Evolutionary conservation across 1,284 basidiomycete species (phyloP), one percentile per base, ranked within the genome.

Genomic region (Cutaneotrichosporon mucoides): DNA sequence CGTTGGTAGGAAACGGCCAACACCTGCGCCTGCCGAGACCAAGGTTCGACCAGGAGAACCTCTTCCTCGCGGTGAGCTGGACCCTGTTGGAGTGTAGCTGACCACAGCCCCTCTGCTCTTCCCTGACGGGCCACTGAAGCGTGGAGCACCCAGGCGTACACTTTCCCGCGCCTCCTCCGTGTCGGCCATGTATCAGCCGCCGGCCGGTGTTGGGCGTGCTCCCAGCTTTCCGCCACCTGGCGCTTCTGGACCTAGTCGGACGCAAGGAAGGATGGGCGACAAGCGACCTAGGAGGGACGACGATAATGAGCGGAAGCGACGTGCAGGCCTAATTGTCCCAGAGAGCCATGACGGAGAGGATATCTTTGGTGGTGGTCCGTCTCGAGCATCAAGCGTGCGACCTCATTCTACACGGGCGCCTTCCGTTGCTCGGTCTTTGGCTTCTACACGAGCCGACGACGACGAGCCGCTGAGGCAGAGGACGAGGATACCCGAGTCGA

Each of bases 1-100:
- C 37, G 75, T 74, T 0, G 71, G 68, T 3, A 59, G 73, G 34
- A 59, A 68, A 15, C 72, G 66, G 49, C 45, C 49, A 7, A 64
- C 68, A 11, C 58, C 63, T 1, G 65, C 68, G 33, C 60, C 66
- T 0, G 65, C 60, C 45, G 68, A 59, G 38, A 70, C 66, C 53
- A 75, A 73, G 53, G 61, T 76, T 24, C 58, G 70, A 38, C 77
- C 77, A n/a, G 77, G 77, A 15, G 76, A 79, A 54, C 77, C 77
- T 0, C 60, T 79, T 8, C 77, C 77, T n/a, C 65, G 77, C 59
- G 69, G 73, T 74, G 51, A 61, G 72, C 60, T 11, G n/a, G 33
- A 2, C 8, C 33, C 6, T 11, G 35, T 11, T 5, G 6, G 7
- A n/a, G n/a, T n/a, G 36, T 33, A 43, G 15, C 42, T 60, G 46